A percentile compares a stretch with the other conserved stretches of the same genome.
phyloP scores from a whole-genome alignment of 1,284 basidiomycete species.

The Rhodotorula sp. region DNA sequence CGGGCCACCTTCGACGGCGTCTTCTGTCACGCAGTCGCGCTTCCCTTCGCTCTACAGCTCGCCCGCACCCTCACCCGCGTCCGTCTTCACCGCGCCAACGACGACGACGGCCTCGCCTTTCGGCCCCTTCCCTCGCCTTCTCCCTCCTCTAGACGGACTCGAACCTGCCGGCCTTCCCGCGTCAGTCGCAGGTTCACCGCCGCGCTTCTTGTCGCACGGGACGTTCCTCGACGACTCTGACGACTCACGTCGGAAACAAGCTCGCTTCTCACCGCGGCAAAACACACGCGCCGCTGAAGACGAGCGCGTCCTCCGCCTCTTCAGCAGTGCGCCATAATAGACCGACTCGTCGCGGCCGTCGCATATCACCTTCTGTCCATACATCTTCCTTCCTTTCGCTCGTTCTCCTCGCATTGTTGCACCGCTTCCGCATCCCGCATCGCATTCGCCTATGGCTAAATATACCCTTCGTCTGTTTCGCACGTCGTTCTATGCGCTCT shows the following conservation, averaged over 20 bases:
- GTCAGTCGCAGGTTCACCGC: background rate
- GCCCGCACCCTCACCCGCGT: background rate
- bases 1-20: background rate
- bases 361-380: background rate
- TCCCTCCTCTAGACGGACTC: slow-evolving; percentile 12
- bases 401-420: background rate
- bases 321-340: background rate
- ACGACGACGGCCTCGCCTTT: slow-evolving; percentile 5
- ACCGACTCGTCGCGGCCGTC: background rate
- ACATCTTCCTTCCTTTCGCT: background rate
- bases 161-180: background rate
- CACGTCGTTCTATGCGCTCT: background rate
- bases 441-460: too few relatives aligned
- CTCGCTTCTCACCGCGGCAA: background rate
- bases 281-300: slow-evolving; percentile 25
- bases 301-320: slow-evolving; percentile 29
- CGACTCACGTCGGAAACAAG: background rate
- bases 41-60: background rate
- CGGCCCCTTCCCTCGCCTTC: slow-evolving; percentile 8
- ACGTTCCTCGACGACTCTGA: background rate
- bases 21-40: background rate
- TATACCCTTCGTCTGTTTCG: too few relatives aligned
- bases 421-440: background rate
- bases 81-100: background rate
- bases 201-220: background rate